Evolutionary conservation across 2,329 filamentous ascomycete genomes (phyloP).

Genomic region (Aureobasidium vineae): DNA sequence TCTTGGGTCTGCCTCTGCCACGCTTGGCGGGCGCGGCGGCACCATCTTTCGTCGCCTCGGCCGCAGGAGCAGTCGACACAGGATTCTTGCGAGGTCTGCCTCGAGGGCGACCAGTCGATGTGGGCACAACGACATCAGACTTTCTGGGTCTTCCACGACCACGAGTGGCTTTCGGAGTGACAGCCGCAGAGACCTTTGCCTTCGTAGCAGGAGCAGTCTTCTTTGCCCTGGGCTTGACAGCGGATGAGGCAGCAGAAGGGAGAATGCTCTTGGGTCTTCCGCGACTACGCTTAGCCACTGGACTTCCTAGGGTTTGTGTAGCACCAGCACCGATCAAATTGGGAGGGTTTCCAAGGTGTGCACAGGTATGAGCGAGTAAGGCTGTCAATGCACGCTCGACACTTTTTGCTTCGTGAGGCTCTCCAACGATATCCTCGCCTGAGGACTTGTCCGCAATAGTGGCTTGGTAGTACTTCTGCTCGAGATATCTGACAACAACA

Average conservation of each 20-base stretch:
- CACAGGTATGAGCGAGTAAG: background rate
- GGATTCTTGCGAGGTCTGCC: constrained; percentile 11
- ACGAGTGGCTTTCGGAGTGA: background rate
- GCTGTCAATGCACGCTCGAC: background rate
- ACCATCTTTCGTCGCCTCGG: background rate
- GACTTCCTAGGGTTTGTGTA: background rate
- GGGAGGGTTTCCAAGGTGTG: background rate
- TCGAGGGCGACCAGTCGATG: background rate
- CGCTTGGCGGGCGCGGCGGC: background rate
- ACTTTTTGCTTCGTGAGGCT: background rate
- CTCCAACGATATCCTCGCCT: background rate
- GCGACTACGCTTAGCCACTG: background rate
- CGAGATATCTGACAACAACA: background rate
- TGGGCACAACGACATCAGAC: background rate
- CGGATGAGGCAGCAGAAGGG: background rate
- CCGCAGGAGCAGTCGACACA: background rate
- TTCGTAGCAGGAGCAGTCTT: background rate
- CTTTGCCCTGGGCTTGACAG: background rate
- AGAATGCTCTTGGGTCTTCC: constrained; percentile 10
- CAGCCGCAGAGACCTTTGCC: background rate
- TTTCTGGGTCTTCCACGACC: background rate
- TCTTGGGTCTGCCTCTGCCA: constrained; percentile 8
- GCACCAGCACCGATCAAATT: background rate
- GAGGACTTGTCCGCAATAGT: background rate
- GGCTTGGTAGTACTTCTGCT: constrained; percentile 8